Conservation (phyloP, 345 rosid species). For the Gossypium bickii region DNA sequence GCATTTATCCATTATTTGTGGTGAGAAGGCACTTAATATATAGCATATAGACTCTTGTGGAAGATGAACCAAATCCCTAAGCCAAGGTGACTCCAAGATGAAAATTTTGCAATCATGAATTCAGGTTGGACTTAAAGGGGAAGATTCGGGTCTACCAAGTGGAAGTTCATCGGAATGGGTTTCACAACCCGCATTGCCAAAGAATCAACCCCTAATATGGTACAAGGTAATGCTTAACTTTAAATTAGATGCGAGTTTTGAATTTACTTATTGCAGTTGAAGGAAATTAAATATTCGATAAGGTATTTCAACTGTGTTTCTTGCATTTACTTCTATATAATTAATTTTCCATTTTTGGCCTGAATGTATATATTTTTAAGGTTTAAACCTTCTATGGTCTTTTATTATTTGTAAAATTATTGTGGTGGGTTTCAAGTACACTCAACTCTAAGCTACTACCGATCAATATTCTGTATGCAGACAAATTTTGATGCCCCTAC, state of each 20-base stretch:
- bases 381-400: neutral
- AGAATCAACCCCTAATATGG: conserved; percentile 77
- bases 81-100: neutral
- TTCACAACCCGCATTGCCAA: conserved; percentile 65
- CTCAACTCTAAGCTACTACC: conserved; percentile 14
- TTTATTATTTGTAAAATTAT: neutral
- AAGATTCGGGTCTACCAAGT: conserved; percentile 54
- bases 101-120: conserved; percentile 9
- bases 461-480: conserved; percentile 32
- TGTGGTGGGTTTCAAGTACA: neutral
- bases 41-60: neutral
- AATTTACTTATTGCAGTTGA: neutral
- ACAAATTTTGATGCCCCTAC: conserved; percentile 64
- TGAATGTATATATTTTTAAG: neutral
- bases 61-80: neutral
- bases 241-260: neutral
- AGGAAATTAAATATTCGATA: neutral
- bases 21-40: neutral
- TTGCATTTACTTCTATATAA: neutral
- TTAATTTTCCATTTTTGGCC: neutral
- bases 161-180: conserved; percentile 72
- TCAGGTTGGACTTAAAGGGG: conserved; percentile 90
- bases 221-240: conserved; percentile 60
- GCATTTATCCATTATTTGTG: neutral
- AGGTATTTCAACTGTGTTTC: neutral